These are phyloP conservation scores for Mariannaea elegans DNA, from an alignment of 2,329 filamentous ascomycete genomes.

Conservation along the genomic window DNA sequence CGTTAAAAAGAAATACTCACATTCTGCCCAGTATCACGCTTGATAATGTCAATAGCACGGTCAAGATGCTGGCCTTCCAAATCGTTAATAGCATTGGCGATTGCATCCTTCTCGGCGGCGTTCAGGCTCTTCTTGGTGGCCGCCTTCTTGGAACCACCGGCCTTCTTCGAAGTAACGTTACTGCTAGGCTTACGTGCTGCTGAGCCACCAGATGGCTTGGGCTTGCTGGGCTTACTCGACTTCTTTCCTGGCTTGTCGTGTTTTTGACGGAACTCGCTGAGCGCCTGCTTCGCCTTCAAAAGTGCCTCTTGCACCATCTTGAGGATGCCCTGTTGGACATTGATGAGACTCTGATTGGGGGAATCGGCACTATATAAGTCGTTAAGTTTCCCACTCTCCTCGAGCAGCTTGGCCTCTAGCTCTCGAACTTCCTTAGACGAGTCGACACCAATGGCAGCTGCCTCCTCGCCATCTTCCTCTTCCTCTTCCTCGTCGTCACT, in stretches of 20 bases:
- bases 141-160: slow-evolving; percentile 54
- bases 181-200: slow-evolving; percentile 55
- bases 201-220: slow-evolving; percentile 49
- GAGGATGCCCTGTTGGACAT: slow-evolving; percentile 69
- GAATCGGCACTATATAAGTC: slow-evolving; percentile 60
- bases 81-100: slow-evolving; percentile 84
- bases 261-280: slow-evolving; percentile 59
- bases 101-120: slow-evolving; percentile 87
- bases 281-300: slow-evolving; percentile 74
- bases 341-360: slow-evolving; percentile 61
- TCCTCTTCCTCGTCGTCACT: slow-evolving; percentile 77
- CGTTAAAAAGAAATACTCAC: slow-evolving; percentile 60
- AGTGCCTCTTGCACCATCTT: slow-evolving; percentile 75
- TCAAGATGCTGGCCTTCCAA: slow-evolving; percentile 82
- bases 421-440: slow-evolving; percentile 58
- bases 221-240: slow-evolving; percentile 66
- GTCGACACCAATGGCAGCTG: slow-evolving; percentile 53
- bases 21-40: slow-evolving; percentile 80
- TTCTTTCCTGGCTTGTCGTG: slow-evolving; percentile 68
- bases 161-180: slow-evolving; percentile 47
- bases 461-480: slow-evolving; percentile 61
- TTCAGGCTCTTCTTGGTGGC: slow-evolving; percentile 65
- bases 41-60: slow-evolving; percentile 88
- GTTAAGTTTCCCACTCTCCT: slow-evolving; percentile 68
- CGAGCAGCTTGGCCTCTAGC: slow-evolving; percentile 60